Base-by-base conservation (phyloP, 352 stramenopile genomes). In the Phytopythium sindhum region DNA sequence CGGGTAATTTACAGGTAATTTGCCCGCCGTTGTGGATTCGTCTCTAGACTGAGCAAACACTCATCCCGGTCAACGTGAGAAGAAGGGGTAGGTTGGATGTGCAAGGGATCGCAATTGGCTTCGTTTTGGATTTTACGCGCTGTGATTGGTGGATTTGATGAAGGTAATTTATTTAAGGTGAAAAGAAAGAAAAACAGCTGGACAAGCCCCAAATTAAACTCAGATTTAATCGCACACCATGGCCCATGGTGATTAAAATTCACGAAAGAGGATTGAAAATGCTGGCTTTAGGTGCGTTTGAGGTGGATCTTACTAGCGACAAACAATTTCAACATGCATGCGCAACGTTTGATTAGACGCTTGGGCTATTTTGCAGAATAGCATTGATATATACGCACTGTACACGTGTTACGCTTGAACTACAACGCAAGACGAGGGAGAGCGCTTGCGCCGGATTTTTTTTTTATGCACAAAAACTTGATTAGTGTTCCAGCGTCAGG, bases 401-500 rank as follows among this genome's bases (percentile, higher is more conserved):
- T 35, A 8, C 31, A 35, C n/a, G n/a, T n/a, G n/a, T n/a, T n/a
- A n/a, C n/a, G n/a, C 31, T 35, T 35, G 31, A 35, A 35, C 31
- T 8, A 35, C 31, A 8, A 23, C 3, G 41, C 41, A 17, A 48
- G 41, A 5, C 10, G 21, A 48, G 15, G 41, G 41, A 48, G 41
- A 17, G 35, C 35, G 35, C 5, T 45, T 7, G 15, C 6, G 50
- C 26, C 8, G 45, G 45, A 52, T 52, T 15, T 57, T 57, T 57
- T 57, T 57, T 14, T 11, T 15, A 26, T 4, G 50, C 14, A 26
- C 50, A 57, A 57, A 57, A 26, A 37, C 15, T 15, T 59, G 53
- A 59, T 59, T 59, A 59, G 53, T 59, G 53, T 59, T 59, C n/a
- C 15, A 21, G n/a, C 53, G 14, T 3, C 19, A 24, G 29, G 26